Evolutionary conservation across 192 early-diverging fungal species (phyloP).

Genomic region (Oehlia diaphana): DNA sequence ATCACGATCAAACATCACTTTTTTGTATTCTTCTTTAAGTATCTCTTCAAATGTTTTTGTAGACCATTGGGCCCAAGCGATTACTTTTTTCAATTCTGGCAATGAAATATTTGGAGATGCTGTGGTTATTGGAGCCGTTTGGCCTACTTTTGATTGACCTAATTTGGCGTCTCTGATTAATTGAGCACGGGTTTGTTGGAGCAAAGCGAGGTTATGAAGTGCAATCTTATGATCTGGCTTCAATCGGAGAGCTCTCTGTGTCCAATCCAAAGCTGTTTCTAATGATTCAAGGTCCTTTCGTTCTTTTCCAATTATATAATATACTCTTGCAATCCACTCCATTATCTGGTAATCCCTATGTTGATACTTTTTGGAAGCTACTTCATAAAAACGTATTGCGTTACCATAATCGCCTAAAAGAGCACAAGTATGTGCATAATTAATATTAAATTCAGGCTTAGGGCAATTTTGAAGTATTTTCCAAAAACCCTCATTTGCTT

Average conservation of each 20-base stretch:
- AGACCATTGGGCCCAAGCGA: background rate
- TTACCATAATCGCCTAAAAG: background rate
- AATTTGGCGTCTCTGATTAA: background rate
- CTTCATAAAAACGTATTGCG: slow-evolving; percentile 56
- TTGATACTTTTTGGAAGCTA: slow-evolving; percentile 54
- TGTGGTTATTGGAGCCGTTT: background rate
- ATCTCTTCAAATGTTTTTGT: background rate
- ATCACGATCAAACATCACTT: background rate
- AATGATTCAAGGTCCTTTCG: slow-evolving; percentile 64
- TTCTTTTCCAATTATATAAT: slow-evolving; percentile 61
- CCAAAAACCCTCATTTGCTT: slow-evolving; percentile 68
- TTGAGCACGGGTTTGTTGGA: slow-evolving; percentile 61
- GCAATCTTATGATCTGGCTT: slow-evolving; percentile 57
- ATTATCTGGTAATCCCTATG: slow-evolving; percentile 52
- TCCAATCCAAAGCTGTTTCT: slow-evolving; percentile 53
- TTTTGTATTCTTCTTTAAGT: background rate
- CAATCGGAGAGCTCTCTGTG: slow-evolving; percentile 32
- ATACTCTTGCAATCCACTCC: slow-evolving; percentile 56
- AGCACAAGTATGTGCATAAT: slow-evolving; percentile 15
- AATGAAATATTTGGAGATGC: background rate
- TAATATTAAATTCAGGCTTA: background rate
- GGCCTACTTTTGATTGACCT: background rate
- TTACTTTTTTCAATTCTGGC: background rate
- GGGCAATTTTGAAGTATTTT: slow-evolving; percentile 35
- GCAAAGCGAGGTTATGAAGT: slow-evolving; percentile 73